Evolutionary conservation across 1,139 yeast genomes (phyloP).

Genomic region (Trichomonascaceae sp.): DNA sequence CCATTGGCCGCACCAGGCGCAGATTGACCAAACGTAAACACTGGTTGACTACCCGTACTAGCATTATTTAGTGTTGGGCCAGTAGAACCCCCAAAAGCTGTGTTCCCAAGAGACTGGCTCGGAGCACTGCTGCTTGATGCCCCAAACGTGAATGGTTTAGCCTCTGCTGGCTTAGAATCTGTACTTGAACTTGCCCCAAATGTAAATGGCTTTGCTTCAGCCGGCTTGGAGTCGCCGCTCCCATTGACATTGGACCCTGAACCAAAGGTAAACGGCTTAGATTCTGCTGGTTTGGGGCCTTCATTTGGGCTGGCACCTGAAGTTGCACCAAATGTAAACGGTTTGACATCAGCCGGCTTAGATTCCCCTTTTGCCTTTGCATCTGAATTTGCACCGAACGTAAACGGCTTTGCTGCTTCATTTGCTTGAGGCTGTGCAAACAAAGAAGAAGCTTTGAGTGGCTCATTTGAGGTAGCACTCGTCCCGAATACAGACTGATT

Average conservation of each 20-base stretch:
- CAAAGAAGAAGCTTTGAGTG: background rate
- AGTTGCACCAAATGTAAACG: slow-evolving; percentile 5
- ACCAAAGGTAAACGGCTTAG: slow-evolving; percentile 5
- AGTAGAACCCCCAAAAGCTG: background rate
- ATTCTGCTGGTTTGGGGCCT: background rate
- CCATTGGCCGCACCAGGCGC: background rate
- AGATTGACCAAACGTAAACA: background rate
- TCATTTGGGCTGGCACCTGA: background rate
- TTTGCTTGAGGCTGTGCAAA: background rate
- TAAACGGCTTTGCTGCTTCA: slow-evolving; percentile 4
- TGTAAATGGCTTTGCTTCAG: background rate
- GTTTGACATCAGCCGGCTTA: slow-evolving; percentile 1
- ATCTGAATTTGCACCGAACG: slow-evolving; percentile 8
- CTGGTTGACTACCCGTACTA: background rate
- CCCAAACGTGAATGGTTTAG: slow-evolving; percentile 8
- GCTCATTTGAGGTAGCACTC: background rate
- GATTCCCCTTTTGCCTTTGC: slow-evolving; percentile 6
- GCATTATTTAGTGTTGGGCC: background rate
- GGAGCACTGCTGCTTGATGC: background rate
- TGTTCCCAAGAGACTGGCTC: background rate
- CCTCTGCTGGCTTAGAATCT: background rate
- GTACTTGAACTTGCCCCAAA: slow-evolving; percentile 3
- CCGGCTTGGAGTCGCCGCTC: background rate
- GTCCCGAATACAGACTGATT: background rate
- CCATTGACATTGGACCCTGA: background rate